Evolutionary conservation across 2,329 filamentous ascomycete genomes (phyloP), one percentile per base, ranked within the genome.

Genomic region (Talaromyces sp.): DNA sequence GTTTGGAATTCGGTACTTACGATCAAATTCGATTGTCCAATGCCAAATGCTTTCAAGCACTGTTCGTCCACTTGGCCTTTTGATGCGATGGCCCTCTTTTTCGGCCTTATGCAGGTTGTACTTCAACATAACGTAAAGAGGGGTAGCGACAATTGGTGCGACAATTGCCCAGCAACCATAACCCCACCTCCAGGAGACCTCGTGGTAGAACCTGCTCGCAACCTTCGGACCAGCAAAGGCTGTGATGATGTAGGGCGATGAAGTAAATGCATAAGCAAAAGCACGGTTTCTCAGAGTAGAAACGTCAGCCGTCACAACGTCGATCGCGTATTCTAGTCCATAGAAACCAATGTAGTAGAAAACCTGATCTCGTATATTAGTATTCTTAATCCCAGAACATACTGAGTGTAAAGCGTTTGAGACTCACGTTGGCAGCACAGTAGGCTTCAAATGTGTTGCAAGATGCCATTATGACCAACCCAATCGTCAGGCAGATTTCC

Each of bases 151-250:
- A 47, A 80, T 64, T 0, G 85, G 85, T 1, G 82, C 77, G 52
- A 88, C 75, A 57, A 89, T 84, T 24, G 80, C 75, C 61, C 86
- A 88, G 35, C 75, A 71, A 24, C 84, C 86, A 59, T 83, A 87
- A 0, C 76, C 83, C 86, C 86, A 89, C 16, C 82, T 77, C 80
- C 80, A 86, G 47, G 77, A 81, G 29, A 80, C 74, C 0, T 77
- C 71, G 0, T 73, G 60, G 42, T 82, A 71, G 60, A 85, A 82
- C 1, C 74, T 71, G 20, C 81, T 70, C 0, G 80, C 80, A 30
- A 84, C 78, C 41, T 75, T 77, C 0, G 82, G 77, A 5, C 83
- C 80, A 33, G 82, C 76, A 65, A 82, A 89, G 0, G 82, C 81
- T 3, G 84, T 86, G 63, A 82, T 80, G 54, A 88, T 83, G 58